Conservation (phyloP, 352 stramenopile genomes). For the Albugo laibachii region DNA sequence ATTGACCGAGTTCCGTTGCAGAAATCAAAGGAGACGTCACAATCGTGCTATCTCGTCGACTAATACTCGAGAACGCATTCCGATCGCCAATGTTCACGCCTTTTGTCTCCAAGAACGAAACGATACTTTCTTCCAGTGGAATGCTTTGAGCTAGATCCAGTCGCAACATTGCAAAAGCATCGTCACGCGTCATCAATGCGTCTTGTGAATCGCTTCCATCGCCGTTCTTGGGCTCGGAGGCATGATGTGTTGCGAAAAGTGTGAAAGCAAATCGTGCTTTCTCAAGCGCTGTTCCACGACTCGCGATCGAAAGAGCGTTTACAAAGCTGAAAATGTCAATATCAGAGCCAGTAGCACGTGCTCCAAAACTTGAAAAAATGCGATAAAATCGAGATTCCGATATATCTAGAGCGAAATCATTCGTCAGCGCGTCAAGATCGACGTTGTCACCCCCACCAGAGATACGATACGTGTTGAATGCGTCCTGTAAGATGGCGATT, state of each 20-base stretch:
- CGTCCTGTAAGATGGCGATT: slow-evolving; percentile 58
- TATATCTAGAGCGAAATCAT: slow-evolving; percentile 72
- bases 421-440: slow-evolving; percentile 54
- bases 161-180: slow-evolving; percentile 68
- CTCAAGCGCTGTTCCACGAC: slow-evolving; percentile 40
- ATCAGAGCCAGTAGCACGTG: slow-evolving; percentile 49
- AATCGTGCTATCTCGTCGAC: slow-evolving; percentile 16
- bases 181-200: slow-evolving; percentile 46
- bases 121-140: slow-evolving; percentile 40
- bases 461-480: slow-evolving; percentile 65
- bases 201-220: no score
- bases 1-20: slow-evolving; percentile 54
- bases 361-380: slow-evolving; percentile 63
- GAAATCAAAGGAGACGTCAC: slow-evolving; percentile 43
- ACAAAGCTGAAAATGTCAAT: slow-evolving; percentile 81
- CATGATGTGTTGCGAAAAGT: slow-evolving; percentile 36
- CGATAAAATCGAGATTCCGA: slow-evolving; percentile 53
- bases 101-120: slow-evolving; percentile 44
- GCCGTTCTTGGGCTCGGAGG: slow-evolving; percentile 1
- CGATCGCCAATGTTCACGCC: slow-evolving; percentile 17
- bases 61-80: slow-evolving; percentile 13
- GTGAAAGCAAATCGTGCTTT: slow-evolving; percentile 67
- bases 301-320: slow-evolving; percentile 53
- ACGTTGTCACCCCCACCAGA: slow-evolving; percentile 43
- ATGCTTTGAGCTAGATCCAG: slow-evolving; percentile 63